These are phyloP conservation scores for Blastobotrys attinorum DNA, from an alignment of 805 yeast genomes.

Conservation along the genomic window DNA sequence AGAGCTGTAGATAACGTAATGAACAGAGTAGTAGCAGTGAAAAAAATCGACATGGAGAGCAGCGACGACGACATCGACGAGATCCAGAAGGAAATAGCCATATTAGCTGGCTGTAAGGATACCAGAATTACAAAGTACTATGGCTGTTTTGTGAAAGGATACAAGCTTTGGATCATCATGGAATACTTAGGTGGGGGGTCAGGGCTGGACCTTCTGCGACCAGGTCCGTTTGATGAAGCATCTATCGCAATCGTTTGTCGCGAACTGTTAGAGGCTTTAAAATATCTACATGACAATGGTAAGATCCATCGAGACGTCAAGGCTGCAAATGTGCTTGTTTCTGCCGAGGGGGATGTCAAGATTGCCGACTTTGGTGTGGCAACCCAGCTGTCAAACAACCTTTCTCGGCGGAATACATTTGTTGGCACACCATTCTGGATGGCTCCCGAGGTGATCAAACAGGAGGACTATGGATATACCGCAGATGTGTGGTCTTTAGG, in stretches of 20 bases:
- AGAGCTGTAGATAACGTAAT: constrained; percentile 42
- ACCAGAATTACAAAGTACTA: constrained; percentile 57
- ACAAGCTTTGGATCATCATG: constrained; percentile 73
- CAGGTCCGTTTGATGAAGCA: constrained; percentile 52
- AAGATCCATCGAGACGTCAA: constrained; percentile 88
- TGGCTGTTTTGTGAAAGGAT: constrained; percentile 65
- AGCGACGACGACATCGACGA: constrained; percentile 61
- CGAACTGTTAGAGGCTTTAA: constrained; percentile 52
- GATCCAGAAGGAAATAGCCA: constrained; percentile 63
- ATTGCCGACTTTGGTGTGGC: constrained; percentile 97
- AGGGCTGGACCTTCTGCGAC: constrained; percentile 50
- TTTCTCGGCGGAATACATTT: constrained; percentile 40
- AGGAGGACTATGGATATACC: constrained; percentile 61
- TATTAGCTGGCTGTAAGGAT: constrained; percentile 57
- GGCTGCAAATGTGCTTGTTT: constrained; percentile 80
- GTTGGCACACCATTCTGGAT: constrained; percentile 75
- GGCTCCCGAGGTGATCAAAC: constrained; percentile 98
- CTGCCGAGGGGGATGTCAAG: constrained; percentile 66
- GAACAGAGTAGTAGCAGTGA: constrained; percentile 44
- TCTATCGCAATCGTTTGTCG: constrained; percentile 45
- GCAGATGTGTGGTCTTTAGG: constrained; percentile 82
- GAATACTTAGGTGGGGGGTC: constrained; percentile 77
- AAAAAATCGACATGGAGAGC: constrained; percentile 64
- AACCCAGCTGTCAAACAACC: constrained; percentile 57
- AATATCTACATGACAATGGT: constrained; percentile 60